These are phyloP conservation scores for Kluyveromyces marxianus DNA, from an alignment of 1,139 yeast species.

Conservation along the genomic window DNA sequence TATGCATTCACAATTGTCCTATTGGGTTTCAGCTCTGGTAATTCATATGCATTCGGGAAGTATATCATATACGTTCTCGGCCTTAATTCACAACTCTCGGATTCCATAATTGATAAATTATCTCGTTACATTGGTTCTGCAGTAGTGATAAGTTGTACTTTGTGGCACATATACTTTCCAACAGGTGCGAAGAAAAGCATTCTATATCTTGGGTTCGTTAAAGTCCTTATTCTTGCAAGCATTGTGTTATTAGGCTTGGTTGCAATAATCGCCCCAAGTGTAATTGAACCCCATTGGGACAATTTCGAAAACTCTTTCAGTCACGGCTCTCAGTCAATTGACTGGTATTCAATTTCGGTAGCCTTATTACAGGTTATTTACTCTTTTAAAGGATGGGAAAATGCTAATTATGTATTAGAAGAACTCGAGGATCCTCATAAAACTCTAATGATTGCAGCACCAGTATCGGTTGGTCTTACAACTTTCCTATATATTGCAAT, in stretches of 20 bases:
- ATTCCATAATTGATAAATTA: conserved; percentile 39
- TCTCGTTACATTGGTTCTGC: conserved; percentile 71
- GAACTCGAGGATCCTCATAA: conserved; percentile 57
- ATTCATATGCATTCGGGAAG: conserved; percentile 65
- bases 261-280: conserved; percentile 53
- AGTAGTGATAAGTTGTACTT: conserved; percentile 63
- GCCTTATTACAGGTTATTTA: conserved; percentile 54
- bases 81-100: conserved; percentile 30
- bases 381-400: conserved; percentile 59
- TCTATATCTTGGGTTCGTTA: conserved; percentile 62
- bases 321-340: conserved; percentile 1
- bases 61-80: conserved; percentile 49
- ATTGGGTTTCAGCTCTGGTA: conserved; percentile 59
- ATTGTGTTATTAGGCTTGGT: conserved; percentile 77
- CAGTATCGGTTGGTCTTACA: conserved; percentile 45
- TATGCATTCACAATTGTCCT: conserved; percentile 49
- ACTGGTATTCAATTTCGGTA: conserved; percentile 40
- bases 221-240: conserved; percentile 55
- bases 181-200: conserved; percentile 61
- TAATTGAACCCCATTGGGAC: conserved; percentile 38
- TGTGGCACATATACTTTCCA: conserved; percentile 53
- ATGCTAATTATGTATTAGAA: conserved; percentile 53
- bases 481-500: conserved; percentile 45
- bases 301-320: conserved; percentile 53
- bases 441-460: conserved; percentile 58